A percentile compares a stretch with the other conserved stretches of the same genome.
These are phyloP conservation scores for Tuctoria greenei DNA, from an alignment of 176 grass and related monocot genomes.

Conservation along the genomic window DNA sequence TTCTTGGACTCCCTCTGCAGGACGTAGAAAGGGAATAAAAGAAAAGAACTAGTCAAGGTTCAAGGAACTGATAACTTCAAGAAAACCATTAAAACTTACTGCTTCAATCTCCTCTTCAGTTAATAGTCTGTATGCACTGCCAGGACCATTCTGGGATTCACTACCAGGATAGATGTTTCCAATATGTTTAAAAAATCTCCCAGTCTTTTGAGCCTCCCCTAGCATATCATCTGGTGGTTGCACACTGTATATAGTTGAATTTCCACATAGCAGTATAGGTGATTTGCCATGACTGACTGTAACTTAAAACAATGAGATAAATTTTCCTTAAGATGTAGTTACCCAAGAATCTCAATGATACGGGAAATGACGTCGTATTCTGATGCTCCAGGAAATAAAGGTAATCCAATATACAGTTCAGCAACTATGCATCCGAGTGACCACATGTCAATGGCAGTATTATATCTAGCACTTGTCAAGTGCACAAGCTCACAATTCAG, in stretches of 20 bases:
- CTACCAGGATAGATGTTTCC: conserved; percentile 62
- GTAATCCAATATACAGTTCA: conserved; percentile 88
- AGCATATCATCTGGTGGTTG: conserved; percentile 88
- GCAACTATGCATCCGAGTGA: conserved; percentile 95
- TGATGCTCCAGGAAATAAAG: conserved; percentile 96
- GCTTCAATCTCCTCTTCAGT: conserved; percentile 76
- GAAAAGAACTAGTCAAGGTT: conserved; percentile 17
- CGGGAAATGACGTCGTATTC: conserved; percentile 93
- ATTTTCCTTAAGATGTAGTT: conserved; percentile 33
- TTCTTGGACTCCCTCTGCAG: conserved; percentile 75
- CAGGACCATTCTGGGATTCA: conserved; percentile 34
- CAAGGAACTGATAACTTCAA: conserved; percentile 27
- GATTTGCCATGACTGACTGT: neutral
- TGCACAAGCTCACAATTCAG: conserved; percentile 24
- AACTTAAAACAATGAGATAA: conserved; percentile 24
- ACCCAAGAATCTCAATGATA: conserved; percentile 92
- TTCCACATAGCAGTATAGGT: conserved; percentile 13
- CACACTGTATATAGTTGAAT: conserved; percentile 62
- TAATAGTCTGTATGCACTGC: conserved; percentile 73
- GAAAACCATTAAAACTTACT: conserved; percentile 57
- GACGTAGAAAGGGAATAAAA: conserved; percentile 30
- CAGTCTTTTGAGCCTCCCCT: conserved; percentile 75
- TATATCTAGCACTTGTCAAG: conserved; percentile 91
- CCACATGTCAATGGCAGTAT: conserved; percentile 98
- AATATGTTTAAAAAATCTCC: conserved; percentile 81